Conservation (phyloP, 805 yeast genomes). For the Teunomyces panamensis region DNA sequence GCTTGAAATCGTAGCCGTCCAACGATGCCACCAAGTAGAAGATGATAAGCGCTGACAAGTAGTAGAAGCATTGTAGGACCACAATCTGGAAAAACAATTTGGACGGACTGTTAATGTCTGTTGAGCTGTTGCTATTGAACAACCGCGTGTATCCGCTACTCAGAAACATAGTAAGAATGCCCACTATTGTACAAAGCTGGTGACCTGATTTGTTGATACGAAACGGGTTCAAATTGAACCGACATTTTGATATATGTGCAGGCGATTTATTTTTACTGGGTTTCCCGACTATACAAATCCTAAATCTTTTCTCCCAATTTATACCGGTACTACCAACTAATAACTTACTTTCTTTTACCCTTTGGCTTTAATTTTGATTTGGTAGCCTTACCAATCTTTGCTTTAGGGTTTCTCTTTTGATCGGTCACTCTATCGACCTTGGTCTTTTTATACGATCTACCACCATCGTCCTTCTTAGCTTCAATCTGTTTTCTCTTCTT, state of each 20-base stretch:
- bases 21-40: slow-evolving; percentile 65
- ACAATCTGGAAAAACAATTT: slow-evolving; percentile 63
- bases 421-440: slow-evolving; percentile 61
- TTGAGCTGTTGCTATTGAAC: slow-evolving; percentile 20
- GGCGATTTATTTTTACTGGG: neutral
- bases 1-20: slow-evolving; percentile 65
- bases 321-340: no score
- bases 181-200: neutral
- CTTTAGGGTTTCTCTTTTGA: slow-evolving; percentile 36
- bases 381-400: slow-evolving; percentile 8
- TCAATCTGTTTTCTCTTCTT: slow-evolving; percentile 72
- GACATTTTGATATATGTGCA: neutral
- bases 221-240: neutral
- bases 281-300: neutral
- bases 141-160: slow-evolving; percentile 22
- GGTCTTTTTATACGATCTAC: slow-evolving; percentile 76
- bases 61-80: slow-evolving; percentile 74
- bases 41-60: slow-evolving; percentile 63
- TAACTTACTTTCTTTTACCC: slow-evolving; percentile 2
- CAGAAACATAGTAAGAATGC: neutral
- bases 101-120: slow-evolving; percentile 32
- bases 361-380: slow-evolving; percentile 2
- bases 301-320: neutral
- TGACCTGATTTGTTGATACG: neutral
- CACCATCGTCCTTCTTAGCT: slow-evolving; percentile 48